Percentiles rank a stretch among this genome's conserved stretches.
Conservation (phyloP, 73 alveolate genomes). For the Blepharisma stoltei region DNA sequence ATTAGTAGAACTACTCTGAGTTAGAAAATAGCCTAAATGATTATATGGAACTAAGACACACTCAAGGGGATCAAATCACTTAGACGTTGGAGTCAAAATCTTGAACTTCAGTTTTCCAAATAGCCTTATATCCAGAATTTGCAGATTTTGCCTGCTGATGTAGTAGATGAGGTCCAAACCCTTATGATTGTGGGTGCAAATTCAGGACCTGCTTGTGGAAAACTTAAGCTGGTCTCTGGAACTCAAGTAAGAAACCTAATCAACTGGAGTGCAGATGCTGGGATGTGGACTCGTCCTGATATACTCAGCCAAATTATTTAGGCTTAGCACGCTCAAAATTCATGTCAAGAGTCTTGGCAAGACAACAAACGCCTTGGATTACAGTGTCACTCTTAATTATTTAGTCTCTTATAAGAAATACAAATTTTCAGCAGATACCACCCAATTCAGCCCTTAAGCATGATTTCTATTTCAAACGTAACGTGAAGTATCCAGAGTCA, state of each 20-base stretch:
- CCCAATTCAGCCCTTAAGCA: background rate
- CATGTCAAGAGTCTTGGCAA: background rate
- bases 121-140: background rate
- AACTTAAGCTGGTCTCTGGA: background rate
- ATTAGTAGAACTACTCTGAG: no score
- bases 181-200: background rate
- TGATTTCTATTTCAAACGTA: background rate
- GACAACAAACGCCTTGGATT: background rate
- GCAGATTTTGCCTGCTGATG: background rate
- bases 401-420: background rate
- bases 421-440: background rate
- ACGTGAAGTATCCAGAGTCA: no score
- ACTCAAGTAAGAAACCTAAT: background rate
- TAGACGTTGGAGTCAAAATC: conserved; percentile 8
- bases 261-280: background rate
- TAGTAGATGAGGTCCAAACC: conserved; percentile 6
- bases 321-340: background rate
- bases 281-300: background rate
- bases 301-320: background rate
- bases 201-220: background rate
- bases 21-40: no score
- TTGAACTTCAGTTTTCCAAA: no score
- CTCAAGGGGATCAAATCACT: background rate
- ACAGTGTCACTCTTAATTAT: background rate
- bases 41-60: no score